These are phyloP conservation scores for Phytophthora citricola DNA, from an alignment of 352 stramenopile species.

Conservation along the genomic window DNA sequence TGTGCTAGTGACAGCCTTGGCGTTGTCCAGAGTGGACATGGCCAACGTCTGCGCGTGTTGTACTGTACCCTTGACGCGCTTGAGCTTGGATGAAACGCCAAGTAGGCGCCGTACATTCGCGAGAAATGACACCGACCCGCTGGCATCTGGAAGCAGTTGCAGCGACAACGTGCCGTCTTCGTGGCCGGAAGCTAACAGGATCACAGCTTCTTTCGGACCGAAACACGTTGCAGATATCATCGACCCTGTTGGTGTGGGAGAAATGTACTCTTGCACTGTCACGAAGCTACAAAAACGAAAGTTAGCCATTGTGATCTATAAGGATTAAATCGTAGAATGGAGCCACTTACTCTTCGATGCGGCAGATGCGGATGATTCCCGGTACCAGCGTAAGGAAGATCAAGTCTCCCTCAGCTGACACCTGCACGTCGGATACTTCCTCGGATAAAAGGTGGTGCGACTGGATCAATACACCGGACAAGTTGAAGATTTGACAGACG, in stretches of 20 bases:
- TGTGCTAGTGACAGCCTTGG: conserved; percentile 84
- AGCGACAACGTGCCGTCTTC: conserved; percentile 77
- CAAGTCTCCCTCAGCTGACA: no score
- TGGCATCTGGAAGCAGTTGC: conserved; percentile 83
- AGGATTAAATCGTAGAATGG: no score
- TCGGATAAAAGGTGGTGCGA: background rate
- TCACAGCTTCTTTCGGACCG: conserved; percentile 80
- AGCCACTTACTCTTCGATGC: no score
- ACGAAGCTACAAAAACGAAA: no score
- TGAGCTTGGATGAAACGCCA: conserved; percentile 82
- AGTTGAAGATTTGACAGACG: no score
- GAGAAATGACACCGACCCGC: conserved; percentile 79
- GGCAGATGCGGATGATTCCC: no score
- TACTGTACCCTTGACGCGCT: conserved; percentile 90
- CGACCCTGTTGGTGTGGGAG: conserved; percentile 33
- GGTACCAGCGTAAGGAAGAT: no score
- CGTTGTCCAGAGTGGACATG: conserved; percentile 82
- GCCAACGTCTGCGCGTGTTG: conserved; percentile 89
- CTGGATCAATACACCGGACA: no score
- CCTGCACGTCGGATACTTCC: no score
- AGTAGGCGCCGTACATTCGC: conserved; percentile 75
- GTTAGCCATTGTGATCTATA: background rate
- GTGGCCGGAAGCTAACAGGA: conserved; percentile 73
- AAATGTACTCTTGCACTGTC: conserved; percentile 36
- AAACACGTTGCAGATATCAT: conserved; percentile 68